Conservation (phyloP, 371 early-diverging fungal genomes). For the Rhizopus arrhizus region DNA sequence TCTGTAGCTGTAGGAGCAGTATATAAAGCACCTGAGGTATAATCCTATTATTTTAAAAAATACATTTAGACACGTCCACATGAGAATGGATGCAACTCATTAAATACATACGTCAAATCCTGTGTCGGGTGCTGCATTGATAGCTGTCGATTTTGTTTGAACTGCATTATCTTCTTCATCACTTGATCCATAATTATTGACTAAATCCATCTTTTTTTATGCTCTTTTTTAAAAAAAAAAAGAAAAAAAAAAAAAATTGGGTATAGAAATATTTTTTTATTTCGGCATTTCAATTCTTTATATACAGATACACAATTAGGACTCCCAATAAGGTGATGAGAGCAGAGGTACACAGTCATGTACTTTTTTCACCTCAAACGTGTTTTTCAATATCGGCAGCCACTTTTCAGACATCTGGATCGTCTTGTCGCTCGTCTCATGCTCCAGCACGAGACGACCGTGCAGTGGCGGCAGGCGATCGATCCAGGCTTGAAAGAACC, state of each 20-base stretch:
- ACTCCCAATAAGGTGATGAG: conserved; percentile 52
- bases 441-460: conserved; percentile 57
- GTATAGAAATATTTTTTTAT: background rate
- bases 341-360: conserved; percentile 49
- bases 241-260: conserved; percentile 1
- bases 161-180: conserved; percentile 50
- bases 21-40: conserved; percentile 45
- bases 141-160: conserved; percentile 14
- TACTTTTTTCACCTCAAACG: conserved; percentile 44
- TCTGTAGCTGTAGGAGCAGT: conserved; percentile 69
- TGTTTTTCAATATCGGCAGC: conserved; percentile 44
- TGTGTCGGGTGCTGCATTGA: conserved; percentile 78
- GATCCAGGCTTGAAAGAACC: conserved; percentile 49
- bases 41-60: conserved; percentile 20
- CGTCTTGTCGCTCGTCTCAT: conserved; percentile 52
- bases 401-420: conserved; percentile 46
- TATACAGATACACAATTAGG: background rate
- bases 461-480: conserved; percentile 24
- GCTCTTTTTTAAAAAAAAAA: conserved; percentile 1
- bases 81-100: background rate
- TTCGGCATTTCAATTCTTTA: background rate
- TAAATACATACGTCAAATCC: conserved; percentile 63
- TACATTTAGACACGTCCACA: background rate
- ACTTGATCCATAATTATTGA: conserved; percentile 57
- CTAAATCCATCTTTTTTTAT: conserved; percentile 37